These are phyloP conservation scores for Secale cereale DNA, from an alignment of 176 grass and related monocot species.

Conservation along the genomic window DNA sequence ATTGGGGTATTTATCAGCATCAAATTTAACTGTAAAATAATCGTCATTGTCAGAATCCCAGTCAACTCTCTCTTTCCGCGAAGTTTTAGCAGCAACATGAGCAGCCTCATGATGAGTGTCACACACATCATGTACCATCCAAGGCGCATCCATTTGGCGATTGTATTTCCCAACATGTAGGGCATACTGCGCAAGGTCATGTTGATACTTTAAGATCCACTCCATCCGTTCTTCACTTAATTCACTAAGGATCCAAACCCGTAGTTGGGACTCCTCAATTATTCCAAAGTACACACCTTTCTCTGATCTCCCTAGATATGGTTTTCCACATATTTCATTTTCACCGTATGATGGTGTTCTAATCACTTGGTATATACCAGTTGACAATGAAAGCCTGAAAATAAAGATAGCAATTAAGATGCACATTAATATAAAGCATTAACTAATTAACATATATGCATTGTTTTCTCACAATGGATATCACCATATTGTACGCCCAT, in stretches of 20 bases:
- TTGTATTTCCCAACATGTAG: background rate
- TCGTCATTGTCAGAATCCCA: constrained; percentile 26
- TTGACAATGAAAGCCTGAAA: background rate
- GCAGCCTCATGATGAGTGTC: too few relatives aligned
- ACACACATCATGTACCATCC: background rate
- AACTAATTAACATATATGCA: background rate
- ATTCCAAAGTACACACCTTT: background rate
- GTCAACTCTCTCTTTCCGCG: background rate
- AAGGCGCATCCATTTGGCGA: background rate
- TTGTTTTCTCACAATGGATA: background rate
- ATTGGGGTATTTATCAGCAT: too few relatives aligned
- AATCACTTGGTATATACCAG: background rate
- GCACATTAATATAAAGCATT: background rate
- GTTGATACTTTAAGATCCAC: too few relatives aligned
- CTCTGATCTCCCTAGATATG: background rate
- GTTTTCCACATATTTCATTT: background rate
- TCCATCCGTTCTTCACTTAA: background rate
- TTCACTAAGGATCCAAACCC: background rate
- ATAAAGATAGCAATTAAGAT: background rate
- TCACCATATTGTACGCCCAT: background rate
- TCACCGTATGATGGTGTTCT: background rate
- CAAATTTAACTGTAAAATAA: background rate
- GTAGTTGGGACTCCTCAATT: background rate
- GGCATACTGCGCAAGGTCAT: too few relatives aligned
- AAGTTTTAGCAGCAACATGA: background rate